Base-by-base conservation (phyloP, 257 asterid genomes). In the Nicotiana sylvestris region DNA sequence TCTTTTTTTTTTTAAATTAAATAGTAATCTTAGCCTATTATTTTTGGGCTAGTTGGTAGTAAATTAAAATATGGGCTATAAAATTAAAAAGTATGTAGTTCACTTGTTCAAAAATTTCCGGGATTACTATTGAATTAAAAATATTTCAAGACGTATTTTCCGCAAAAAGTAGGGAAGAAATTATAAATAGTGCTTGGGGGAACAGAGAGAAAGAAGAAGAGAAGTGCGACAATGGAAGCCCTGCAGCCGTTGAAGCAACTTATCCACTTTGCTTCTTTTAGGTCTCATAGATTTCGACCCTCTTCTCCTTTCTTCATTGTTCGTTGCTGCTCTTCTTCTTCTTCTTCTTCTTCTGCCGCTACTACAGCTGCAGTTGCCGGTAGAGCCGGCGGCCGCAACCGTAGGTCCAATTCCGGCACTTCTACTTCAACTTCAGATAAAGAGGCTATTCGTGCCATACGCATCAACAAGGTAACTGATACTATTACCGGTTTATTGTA, bases 381-480 rank as follows among this genome's bases (percentile, higher is more conserved):
- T 5, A 43, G 85, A 6, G 89, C 85, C 18, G 87, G 78, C 37
- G 89, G 82, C 46, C 92, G 95, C 77, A 83, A 85, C 85, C 90
- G 99, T 60, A 82, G 87, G 83, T 76, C 90, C 8, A 43, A 94
- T 17, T 64, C 93, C 0, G 68, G 82, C 29, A 53, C 96, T 74
- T 77, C 92, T 43, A 83, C 89, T 80, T 89, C 90, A 57, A 91
- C 98, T 13, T 95, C 98, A 8, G 98, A 95, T 81, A 91, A 91
- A 86, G 99, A 95, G 77, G 93, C 98, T 15, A 82, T 95, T 88
- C 97, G 98, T 60, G 89, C 94, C 57, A 94, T 94, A 49, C 97
- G 98, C 43, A 90, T 95, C 8, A 89, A 92, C 82, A 95, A 95
- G 97, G 99, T 89, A 25, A 81, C 21, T 61, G 13, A 80, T 9